Evolutionary conservation across 805 yeast species (phyloP).

Genomic region (Saccharomyces mikatae): DNA sequence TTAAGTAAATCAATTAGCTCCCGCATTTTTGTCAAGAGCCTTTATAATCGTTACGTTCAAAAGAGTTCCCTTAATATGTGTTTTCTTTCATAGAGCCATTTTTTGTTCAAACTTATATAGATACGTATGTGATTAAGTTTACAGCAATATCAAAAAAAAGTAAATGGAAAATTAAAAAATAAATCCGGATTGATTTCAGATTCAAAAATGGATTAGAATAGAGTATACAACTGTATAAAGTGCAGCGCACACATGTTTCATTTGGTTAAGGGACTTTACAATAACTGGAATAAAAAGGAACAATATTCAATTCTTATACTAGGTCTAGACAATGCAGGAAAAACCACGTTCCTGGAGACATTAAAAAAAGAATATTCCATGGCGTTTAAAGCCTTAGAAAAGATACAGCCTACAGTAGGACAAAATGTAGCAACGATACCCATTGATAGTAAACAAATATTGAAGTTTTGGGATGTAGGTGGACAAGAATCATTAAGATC

Average conservation of each 20-base stretch:
- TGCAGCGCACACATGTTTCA: slow-evolving; percentile 50
- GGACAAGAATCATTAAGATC: slow-evolving; percentile 82
- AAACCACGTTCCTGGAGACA: slow-evolving; percentile 71
- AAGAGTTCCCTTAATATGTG: background rate
- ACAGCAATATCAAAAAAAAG: background rate
- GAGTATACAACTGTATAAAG: background rate
- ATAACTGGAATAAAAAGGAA: slow-evolving; percentile 49
- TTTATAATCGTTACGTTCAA: background rate
- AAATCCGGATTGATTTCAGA: background rate
- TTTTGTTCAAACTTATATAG: background rate
- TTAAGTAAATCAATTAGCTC: background rate
- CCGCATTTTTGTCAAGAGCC: background rate
- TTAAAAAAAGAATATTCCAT: slow-evolving; percentile 47
- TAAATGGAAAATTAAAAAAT: background rate
- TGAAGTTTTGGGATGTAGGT: slow-evolving; percentile 94
- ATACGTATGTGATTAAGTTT: background rate
- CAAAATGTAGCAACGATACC: slow-evolving; percentile 63
- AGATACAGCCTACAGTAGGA: slow-evolving; percentile 89
- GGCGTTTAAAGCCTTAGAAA: slow-evolving; percentile 43
- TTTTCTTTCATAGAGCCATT: background rate
- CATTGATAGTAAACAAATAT: slow-evolving; percentile 28
- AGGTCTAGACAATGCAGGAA: slow-evolving; percentile 94
- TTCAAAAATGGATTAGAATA: background rate
- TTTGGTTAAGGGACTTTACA: slow-evolving; percentile 52
- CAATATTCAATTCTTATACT: slow-evolving; percentile 73